A percentile compares a stretch with the other conserved stretches of the same genome.
Conservation (phyloP, 75 land plant species). For the Larix kaempferi region DNA sequence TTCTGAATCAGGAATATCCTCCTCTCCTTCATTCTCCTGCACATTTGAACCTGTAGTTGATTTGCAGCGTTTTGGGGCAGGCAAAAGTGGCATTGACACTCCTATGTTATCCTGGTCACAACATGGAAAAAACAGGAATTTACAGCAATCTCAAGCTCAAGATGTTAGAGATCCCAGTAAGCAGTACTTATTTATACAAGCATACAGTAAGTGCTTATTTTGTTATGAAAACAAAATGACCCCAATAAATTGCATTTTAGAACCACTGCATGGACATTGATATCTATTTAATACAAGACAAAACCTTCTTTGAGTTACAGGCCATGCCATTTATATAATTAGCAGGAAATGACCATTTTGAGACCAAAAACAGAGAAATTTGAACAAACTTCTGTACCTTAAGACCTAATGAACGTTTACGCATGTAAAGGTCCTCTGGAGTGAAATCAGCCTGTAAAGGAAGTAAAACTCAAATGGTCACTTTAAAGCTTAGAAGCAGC, state of each 20-base stretch:
- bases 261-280: too few species aligned
- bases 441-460: slow-evolving; percentile 75
- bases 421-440: slow-evolving; percentile 67
- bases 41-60: slow-evolving; percentile 29
- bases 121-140: too few species aligned
- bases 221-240: not conserved
- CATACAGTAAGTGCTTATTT: not conserved
- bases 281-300: too few species aligned
- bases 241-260: too few species aligned
- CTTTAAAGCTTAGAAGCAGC: not conserved
- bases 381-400: slow-evolving; percentile 30
- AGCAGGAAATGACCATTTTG: not conserved
- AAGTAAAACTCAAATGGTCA: not conserved
- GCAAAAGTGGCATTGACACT: slow-evolving; percentile 16
- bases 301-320: too few species aligned
- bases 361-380: not conserved
- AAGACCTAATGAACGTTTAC: slow-evolving; percentile 57
- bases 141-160: not conserved
- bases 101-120: slow-evolving; percentile 36
- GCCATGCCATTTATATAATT: not conserved
- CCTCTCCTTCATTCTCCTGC: slow-evolving; percentile 43
- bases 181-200: not conserved
- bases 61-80: slow-evolving; percentile 40
- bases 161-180: not conserved
- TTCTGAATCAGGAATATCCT: slow-evolving; percentile 60